phyloP scores from a whole-genome alignment of 768 basidiomycete species.

The Sarcodon aspratus region DNA sequence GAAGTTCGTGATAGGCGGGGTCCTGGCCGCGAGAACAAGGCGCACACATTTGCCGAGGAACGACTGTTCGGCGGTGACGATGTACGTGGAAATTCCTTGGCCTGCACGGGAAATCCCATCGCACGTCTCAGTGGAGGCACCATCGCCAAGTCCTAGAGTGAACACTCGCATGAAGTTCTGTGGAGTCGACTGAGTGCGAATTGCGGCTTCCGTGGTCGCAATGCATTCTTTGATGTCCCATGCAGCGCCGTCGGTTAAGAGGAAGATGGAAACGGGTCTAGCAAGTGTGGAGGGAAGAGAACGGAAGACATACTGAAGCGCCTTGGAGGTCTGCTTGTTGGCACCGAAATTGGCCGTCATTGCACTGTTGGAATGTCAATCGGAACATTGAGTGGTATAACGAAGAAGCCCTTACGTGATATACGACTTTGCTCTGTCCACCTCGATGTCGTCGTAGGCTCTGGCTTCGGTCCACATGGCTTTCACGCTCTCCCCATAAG shows the following conservation, averaged over 20 bases:
- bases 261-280: constrained; percentile 37
- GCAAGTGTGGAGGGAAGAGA: constrained; percentile 15
- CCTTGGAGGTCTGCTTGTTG: constrained; percentile 42
- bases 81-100: constrained; percentile 35
- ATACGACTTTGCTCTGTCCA: too few species aligned
- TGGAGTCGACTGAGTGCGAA: constrained; percentile 21
- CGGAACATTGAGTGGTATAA: too few species aligned
- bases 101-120: constrained; percentile 42
- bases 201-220: constrained; percentile 17
- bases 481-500: too few species aligned
- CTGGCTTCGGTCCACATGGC: too few species aligned
- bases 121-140: constrained; percentile 37
- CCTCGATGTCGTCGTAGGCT: too few species aligned
- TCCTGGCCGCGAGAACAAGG: constrained; percentile 38
- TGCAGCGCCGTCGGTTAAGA: constrained; percentile 46
- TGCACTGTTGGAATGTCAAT: too few species aligned
- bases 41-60: constrained; percentile 32
- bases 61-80: too few species aligned
- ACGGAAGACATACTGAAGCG: constrained; percentile 23
- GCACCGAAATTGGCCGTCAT: too few species aligned
- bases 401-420: too few species aligned
- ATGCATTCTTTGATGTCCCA: too few species aligned
- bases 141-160: constrained; percentile 43
- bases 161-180: constrained; percentile 36
- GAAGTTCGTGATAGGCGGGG: constrained; percentile 33